These are phyloP conservation scores for Zizania latifolia DNA, from an alignment of 176 grass and related monocot species.

Conservation along the genomic window DNA sequence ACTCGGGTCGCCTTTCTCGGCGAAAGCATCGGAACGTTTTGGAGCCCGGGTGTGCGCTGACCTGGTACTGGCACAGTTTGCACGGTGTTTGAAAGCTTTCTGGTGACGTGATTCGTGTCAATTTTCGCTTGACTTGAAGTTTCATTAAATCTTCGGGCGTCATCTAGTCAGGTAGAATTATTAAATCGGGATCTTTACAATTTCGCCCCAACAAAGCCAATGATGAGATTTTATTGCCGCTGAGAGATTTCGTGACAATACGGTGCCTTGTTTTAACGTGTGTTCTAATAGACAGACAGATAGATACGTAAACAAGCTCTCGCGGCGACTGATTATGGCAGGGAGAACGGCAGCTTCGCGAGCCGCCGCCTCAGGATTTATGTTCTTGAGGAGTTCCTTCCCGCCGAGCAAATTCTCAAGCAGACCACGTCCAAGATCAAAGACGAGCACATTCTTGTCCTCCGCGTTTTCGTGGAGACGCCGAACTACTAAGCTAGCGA, in stretches of 20 bases:
- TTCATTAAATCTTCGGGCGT: no score
- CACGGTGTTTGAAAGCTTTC: background rate
- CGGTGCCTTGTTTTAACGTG: no score
- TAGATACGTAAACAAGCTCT: conserved; percentile 9
- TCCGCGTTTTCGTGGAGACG: background rate
- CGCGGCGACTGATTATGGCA: background rate
- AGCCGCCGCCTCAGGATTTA: conserved; percentile 34
- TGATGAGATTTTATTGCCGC: no score
- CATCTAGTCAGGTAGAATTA: no score
- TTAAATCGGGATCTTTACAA: no score
- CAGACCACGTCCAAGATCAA: conserved; percentile 34
- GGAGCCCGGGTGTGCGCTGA: background rate
- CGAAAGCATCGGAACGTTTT: background rate
- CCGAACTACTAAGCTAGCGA: no score
- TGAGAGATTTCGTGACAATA: no score
- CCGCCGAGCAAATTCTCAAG: conserved; percentile 22
- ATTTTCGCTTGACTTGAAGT: no score
- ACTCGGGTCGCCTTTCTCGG: background rate
- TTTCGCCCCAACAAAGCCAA: no score
- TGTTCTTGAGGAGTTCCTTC: conserved; percentile 23
- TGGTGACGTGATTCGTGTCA: background rate
- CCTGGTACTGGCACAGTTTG: no score
- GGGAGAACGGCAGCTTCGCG: conserved; percentile 18
- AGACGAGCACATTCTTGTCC: conserved; percentile 26
- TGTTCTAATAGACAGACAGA: no score